Evolutionary conservation across 2,329 filamentous ascomycete genomes (phyloP).

Genomic region (Phialocephala subalpina): DNA sequence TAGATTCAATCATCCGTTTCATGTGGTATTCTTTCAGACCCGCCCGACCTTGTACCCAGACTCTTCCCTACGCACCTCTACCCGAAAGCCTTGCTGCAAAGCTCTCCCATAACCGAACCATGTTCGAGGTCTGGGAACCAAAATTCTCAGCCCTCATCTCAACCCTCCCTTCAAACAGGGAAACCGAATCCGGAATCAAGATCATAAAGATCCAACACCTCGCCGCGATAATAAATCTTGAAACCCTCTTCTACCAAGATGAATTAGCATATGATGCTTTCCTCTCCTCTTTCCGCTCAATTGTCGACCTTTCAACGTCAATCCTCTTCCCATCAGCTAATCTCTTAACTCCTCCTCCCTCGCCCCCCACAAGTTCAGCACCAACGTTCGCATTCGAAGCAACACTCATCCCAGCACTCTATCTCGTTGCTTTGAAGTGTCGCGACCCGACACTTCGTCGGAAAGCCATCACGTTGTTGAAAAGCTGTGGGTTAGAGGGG

Average conservation of each 20-base stretch:
- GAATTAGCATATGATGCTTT: background rate
- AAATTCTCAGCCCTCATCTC: background rate
- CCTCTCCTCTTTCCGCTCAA: background rate
- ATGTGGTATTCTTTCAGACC: background rate
- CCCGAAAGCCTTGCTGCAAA: background rate
- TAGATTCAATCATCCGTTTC: background rate
- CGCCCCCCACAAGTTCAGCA: background rate
- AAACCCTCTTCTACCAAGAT: background rate
- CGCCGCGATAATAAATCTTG: background rate
- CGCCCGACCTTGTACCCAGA: background rate
- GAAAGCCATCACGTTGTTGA: background rate
- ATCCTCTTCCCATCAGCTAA: background rate
- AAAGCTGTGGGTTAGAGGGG: background rate
- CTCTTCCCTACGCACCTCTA: background rate
- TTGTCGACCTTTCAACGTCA: background rate
- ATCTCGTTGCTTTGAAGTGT: background rate
- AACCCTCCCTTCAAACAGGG: background rate
- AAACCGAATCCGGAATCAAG: background rate
- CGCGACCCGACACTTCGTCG: background rate
- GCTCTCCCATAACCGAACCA: background rate
- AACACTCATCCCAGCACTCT: background rate
- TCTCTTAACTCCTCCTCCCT: no score
- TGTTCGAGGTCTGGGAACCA: background rate
- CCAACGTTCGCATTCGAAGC: background rate
- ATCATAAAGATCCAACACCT: background rate